These are phyloP conservation scores for Phytophthora sojae DNA, from an alignment of 352 stramenopile genomes.

Conservation along the genomic window DNA sequence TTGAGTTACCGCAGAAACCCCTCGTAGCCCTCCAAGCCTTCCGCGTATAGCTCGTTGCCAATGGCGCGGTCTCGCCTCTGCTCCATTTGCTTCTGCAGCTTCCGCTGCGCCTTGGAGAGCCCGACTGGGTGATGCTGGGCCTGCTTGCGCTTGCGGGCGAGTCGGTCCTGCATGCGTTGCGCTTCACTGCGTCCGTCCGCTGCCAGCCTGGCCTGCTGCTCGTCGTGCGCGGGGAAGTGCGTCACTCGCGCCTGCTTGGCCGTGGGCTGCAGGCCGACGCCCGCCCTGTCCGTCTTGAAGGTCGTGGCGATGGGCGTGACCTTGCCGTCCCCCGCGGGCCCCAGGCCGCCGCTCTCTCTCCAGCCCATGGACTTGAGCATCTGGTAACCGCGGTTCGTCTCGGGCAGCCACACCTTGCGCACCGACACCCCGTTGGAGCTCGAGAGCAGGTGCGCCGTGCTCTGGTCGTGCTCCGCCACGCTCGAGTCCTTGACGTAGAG, in stretches of 20 bases:
- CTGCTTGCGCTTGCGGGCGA: slow-evolving; percentile 58
- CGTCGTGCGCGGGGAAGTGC: slow-evolving; percentile 48
- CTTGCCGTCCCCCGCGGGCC: slow-evolving; percentile 41
- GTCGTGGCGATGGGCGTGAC: slow-evolving; percentile 57
- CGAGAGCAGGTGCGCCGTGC: slow-evolving; percentile 58
- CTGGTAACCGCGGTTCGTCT: slow-evolving; percentile 73
- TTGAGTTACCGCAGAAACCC: slow-evolving; percentile 48
- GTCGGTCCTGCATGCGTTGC: slow-evolving; percentile 50
- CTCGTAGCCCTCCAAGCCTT: slow-evolving; percentile 67
- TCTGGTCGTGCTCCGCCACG: slow-evolving; percentile 60
- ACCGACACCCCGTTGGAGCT: slow-evolving; percentile 52
- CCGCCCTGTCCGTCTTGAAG: slow-evolving; percentile 62
- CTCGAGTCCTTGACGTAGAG: slow-evolving; percentile 67
- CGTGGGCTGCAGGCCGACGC: slow-evolving; percentile 41
- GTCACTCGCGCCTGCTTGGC: slow-evolving; percentile 45
- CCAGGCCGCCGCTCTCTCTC: slow-evolving; percentile 53
- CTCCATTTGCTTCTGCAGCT: slow-evolving; percentile 49
- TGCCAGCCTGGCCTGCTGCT: slow-evolving; percentile 40
- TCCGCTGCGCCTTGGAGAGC: slow-evolving; percentile 41
- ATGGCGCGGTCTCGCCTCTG: slow-evolving; percentile 51
- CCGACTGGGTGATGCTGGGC: slow-evolving; percentile 22
- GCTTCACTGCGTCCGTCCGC: slow-evolving; percentile 45
- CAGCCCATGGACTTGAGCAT: slow-evolving; percentile 70
- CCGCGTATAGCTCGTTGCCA: slow-evolving; percentile 54
- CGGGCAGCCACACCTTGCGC: slow-evolving; percentile 70